phyloP scores from a whole-genome alignment of 129 eudicot species.

The Glebionis coronaria region DNA sequence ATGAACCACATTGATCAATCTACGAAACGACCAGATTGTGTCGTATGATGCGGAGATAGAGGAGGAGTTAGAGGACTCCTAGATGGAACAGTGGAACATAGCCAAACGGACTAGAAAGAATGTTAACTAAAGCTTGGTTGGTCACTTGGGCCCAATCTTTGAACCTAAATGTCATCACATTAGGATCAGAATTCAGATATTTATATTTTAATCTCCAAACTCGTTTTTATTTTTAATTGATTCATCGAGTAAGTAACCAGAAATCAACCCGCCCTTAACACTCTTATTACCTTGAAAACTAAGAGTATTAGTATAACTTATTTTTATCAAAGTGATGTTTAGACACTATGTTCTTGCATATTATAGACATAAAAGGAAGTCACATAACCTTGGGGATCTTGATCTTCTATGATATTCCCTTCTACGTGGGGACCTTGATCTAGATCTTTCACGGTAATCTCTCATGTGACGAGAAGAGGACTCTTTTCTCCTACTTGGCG shows the following conservation, averaged over 20 bases:
- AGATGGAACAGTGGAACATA: not conserved
- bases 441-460: conserved; percentile 9
- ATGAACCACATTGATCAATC: not conserved
- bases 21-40: not conserved
- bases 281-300: no score
- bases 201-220: not conserved
- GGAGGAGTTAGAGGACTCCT: not conserved
- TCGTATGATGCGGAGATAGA: no score
- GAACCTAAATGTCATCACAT: not conserved
- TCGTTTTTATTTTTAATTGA: no score
- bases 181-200: not conserved
- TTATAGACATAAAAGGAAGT: not conserved
- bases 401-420: conserved; percentile 9
- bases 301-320: no score
- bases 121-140: not conserved
- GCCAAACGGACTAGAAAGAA: not conserved
- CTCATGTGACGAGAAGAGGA: conserved; percentile 2
- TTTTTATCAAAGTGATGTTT: no score
- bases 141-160: not conserved
- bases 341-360: no score
- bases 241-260: no score
- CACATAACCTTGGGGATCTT: conserved; percentile 14
- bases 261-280: no score
- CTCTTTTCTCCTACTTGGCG: conserved; percentile 10
- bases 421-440: conserved; percentile 8